Evolutionary conservation across 805 yeast genomes (phyloP).

Genomic region (Candida chilensis): DNA sequence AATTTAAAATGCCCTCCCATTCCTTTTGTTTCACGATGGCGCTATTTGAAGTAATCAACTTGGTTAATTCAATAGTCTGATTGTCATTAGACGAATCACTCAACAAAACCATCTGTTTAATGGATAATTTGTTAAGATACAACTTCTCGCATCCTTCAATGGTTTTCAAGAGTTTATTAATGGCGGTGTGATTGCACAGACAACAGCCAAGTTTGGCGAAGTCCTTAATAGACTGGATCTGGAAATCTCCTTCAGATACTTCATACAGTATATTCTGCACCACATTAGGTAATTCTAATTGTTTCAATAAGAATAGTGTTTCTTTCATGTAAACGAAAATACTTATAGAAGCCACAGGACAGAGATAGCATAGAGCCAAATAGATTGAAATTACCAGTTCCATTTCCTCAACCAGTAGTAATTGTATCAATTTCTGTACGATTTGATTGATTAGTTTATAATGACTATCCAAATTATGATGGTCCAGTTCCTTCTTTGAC

Average conservation of each 20-base stretch:
- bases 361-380: background rate
- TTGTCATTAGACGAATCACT: background rate
- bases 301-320: background rate
- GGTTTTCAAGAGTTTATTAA: background rate
- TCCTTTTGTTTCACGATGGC: background rate
- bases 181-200: too few species aligned
- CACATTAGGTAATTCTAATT: too few species aligned
- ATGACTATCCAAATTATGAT: too few species aligned
- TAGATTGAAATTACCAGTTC: constrained; percentile 1
- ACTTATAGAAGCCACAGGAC: background rate
- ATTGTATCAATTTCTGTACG: too few species aligned
- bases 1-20: background rate
- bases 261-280: background rate
- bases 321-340: background rate
- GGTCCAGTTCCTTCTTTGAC: too few species aligned
- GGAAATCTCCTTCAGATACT: background rate
- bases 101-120: background rate
- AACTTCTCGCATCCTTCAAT: constrained; percentile 1
- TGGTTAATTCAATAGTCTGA: background rate
- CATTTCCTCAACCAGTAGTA: too few species aligned
- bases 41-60: too few species aligned
- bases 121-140: background rate
- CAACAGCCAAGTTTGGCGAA: too few species aligned
- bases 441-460: too few species aligned
- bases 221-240: too few species aligned